These are phyloP conservation scores for Sedum album DNA, from an alignment of 164 flowering plant species.

Conservation along the genomic window DNA sequence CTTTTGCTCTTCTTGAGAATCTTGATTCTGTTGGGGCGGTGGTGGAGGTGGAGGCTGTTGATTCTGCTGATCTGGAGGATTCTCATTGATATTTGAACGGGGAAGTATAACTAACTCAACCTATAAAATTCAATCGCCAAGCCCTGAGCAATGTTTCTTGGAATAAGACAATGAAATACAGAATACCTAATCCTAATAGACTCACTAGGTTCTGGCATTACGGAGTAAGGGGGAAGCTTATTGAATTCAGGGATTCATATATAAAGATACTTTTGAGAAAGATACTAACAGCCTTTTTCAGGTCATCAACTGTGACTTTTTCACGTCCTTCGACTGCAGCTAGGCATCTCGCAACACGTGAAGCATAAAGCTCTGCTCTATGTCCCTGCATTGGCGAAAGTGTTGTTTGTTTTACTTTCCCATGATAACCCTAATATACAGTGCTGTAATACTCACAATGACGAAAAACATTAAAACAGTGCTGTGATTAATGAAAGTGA, in stretches of 20 bases:
- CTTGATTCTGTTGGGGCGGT: conserved; percentile 83
- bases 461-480: neutral
- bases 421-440: neutral
- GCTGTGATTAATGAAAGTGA: neutral
- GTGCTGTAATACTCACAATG: neutral
- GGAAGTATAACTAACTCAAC: conserved; percentile 95
- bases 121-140: conserved; percentile 25
- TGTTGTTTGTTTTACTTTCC: neutral
- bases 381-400: conserved; percentile 59
- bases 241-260: neutral
- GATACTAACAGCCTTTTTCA: conserved; percentile 86
- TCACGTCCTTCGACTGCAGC: conserved; percentile 96
- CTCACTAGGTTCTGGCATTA: neutral
- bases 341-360: conserved; percentile 90
- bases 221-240: neutral
- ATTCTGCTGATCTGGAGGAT: conserved; percentile 79
- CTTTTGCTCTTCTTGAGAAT: conserved; percentile 51
- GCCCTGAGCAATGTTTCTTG: neutral
- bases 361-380: conserved; percentile 92
- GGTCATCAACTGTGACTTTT: conserved; percentile 80
- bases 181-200: neutral
- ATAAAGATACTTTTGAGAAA: neutral
- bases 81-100: conserved; percentile 70
- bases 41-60: conserved; percentile 96
- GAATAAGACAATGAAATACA: neutral